Percentiles rank a stretch among this genome's conserved stretches.
These are phyloP conservation scores for Zarea fungicola DNA, from an alignment of 2,329 filamentous ascomycete genomes.

Conservation along the genomic window DNA sequence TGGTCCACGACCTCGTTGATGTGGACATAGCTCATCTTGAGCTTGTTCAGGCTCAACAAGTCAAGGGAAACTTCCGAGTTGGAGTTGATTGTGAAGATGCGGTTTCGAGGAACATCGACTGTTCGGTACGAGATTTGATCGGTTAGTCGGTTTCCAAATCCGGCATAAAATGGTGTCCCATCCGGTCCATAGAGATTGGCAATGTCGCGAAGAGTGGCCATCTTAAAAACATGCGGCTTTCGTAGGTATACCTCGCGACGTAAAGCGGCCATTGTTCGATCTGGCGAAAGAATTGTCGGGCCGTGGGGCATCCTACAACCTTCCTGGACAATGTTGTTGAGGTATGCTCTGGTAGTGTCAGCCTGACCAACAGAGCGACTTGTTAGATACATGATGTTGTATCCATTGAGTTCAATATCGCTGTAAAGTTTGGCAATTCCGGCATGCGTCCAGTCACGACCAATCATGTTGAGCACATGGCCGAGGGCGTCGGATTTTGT, in stretches of 20 bases:
- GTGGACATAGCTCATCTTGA: constrained; percentile 93
- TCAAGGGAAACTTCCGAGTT: constrained; percentile 94
- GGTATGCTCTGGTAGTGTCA: constrained; percentile 82
- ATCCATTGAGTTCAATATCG: constrained; percentile 91
- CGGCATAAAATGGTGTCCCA: constrained; percentile 86
- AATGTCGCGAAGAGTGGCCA: constrained; percentile 95
- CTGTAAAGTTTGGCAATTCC: constrained; percentile 96
- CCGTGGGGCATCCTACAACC: constrained; percentile 80
- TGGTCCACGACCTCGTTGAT: constrained; percentile 98
- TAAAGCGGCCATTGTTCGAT: constrained; percentile 89
- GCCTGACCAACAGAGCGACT: constrained; percentile 90
- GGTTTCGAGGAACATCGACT: constrained; percentile 87
- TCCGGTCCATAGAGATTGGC: constrained; percentile 76
- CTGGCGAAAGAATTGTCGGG: constrained; percentile 90
- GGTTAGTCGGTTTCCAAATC: constrained; percentile 93
- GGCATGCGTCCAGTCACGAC: constrained; percentile 94
- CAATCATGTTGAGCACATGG: constrained; percentile 93
- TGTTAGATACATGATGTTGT: constrained; percentile 98
- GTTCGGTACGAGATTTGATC: constrained; percentile 94
- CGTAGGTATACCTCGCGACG: constrained; percentile 89
- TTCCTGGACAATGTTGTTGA: constrained; percentile 85
- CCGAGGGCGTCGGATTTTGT: constrained; percentile 95
- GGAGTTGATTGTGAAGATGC: constrained; percentile 98
- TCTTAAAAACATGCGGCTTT: constrained; percentile 98
- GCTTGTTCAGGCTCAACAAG: constrained; percentile 82